Evolutionary conservation across 164 flowering plant genomes (phyloP), one percentile per base, ranked within the genome.

Genomic region (Piper betle): DNA sequence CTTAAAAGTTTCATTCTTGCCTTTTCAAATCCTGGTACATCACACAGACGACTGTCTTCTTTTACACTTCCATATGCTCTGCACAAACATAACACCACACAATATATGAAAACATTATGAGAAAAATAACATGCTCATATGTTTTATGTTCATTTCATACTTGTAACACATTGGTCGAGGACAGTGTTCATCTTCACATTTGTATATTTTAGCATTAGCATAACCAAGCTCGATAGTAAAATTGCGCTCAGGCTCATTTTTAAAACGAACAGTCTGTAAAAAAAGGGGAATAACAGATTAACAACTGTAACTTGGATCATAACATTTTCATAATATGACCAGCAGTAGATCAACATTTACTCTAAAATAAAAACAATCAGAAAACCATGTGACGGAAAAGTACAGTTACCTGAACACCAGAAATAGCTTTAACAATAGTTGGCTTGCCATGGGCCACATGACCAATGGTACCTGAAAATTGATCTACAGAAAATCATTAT

Each of bases 41-140:
- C 98, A 75, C 98, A 91, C 40, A 78, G 56, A 43, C 96, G 98
- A 59, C 66, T 79, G 62, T 91, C 98, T 77, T 91, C 98, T 76
- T 91, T 91, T 53, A 91, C 96, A 84, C 98, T 91, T 65, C 98
- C 98, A 79, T 91, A 91, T n/a, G 96, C 95, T 87, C 98, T 91
- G 71, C 52, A 73, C 67, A 63, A 66, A 46, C 3, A 42, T 6
- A 42, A 37, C 15, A 53, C 55, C 10, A 53, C 5, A 5, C 5
- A 53, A 53, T 53, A 16, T 9, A 25, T 5, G 3, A 11, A 55
- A 55, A 33, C 5, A 13, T 4, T 3, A 7, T 4, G 4, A 55
- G 8, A 55, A 13, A 33, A 55, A 11, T 25, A 55, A 3, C 4
- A 55, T 1, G 38, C 16, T n/a, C 39, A 10, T 9, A 15, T 7